Base-by-base conservation (phyloP, 2,329 filamentous ascomycete species). In the Beauveria pseudobassiana region DNA sequence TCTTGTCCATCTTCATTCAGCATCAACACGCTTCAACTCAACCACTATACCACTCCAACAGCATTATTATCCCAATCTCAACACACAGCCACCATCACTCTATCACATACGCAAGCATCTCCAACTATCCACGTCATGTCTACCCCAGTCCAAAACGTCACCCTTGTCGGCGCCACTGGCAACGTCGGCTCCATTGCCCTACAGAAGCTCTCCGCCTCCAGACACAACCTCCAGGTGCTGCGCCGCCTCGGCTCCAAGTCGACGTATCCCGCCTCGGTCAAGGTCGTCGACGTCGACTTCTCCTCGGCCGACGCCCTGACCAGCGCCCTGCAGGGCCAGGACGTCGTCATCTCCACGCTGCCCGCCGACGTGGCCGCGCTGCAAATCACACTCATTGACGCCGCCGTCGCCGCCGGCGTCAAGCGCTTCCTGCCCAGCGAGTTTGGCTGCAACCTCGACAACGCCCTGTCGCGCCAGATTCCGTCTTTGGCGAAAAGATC, bases 371-470 rank as follows among this genome's bases (percentile, higher is more conserved):
- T 59, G 20, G 22, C 61, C 22, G 79, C 83, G 61, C 70, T 72
- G 18, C 82, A 84, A 65, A 70, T 71, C 28, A 73, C 73, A 28
- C 70, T 84, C 64, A 77, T 83, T 50, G 78, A 84, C 57, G 82
- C 81, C 1, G 77, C 80, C 45, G 74, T 81, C 46, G 74, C 75
- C 12, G 81, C 81, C 4, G 79, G 81, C 16, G 80, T 85, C 4
- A 75, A 79, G 64, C 75, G 80, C 30, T 81, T 83, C 71, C 72
- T 84, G 24, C 80, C 81, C 5, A 77, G 77, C 12, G 82, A 84
- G 63, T 85, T 76, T 40, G 67, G 67, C 43, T 71, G 67, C 10
- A 69, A 73, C 71, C 65, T 71, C 3, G 62, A 64, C 22, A 64
- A 67, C 14, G 26, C 63, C 4, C 53, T 56, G 3, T 30, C 62